Base-by-base conservation (phyloP, 2,329 filamentous ascomycete genomes). In the Fusarium irregulare region DNA sequence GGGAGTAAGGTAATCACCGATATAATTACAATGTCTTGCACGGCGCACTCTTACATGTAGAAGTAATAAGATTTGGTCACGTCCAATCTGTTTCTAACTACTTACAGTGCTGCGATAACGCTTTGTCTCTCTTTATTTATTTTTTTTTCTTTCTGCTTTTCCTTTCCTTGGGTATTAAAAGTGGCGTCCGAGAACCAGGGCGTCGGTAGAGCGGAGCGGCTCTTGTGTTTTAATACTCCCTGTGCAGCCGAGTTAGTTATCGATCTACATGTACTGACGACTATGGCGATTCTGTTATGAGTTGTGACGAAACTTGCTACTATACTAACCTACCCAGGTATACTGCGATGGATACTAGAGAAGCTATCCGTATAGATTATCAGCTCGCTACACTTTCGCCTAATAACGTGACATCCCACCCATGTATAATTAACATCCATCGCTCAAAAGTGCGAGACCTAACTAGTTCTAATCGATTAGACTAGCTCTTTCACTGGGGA, bases 131-230 rank as follows among this genome's bases (percentile, higher is more conserved):
- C 18, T 37, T 37, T 37, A 18, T 37, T 37, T n/a, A n/a, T n/a
- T n/a, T n/a, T 37, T 37, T 13, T 1, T 11, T 11, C 18, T 37
- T 37, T 37, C 18, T 37, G 34, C n/a, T 37, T 37, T n/a, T 37
- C 34, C 34, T 37, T n/a, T n/a, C 34, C 4, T 32, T 59, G 30
- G 18, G 34, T 42, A 55, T 54, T 53, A 55, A 21, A n/a, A 44
- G 44, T 49, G 41, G 50, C 55, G 40, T 40, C 59, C 50, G 21
- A 64, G 63, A 67, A 48, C 67, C 67, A 64, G 63, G 67, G 34
- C 46, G 25, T 57, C 49, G 63, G 61, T 70, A 69, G 49, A 50
- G 40, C 46, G 34, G 45, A 44, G 25, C 60, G 60, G 50, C 60
- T 64, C 60, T 50, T 56, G 30, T 41, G 50, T 54, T 41, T 55